Evolutionary conservation across 768 basidiomycete genomes (phyloP).

Genomic region (Psilocybe cyanescens): DNA sequence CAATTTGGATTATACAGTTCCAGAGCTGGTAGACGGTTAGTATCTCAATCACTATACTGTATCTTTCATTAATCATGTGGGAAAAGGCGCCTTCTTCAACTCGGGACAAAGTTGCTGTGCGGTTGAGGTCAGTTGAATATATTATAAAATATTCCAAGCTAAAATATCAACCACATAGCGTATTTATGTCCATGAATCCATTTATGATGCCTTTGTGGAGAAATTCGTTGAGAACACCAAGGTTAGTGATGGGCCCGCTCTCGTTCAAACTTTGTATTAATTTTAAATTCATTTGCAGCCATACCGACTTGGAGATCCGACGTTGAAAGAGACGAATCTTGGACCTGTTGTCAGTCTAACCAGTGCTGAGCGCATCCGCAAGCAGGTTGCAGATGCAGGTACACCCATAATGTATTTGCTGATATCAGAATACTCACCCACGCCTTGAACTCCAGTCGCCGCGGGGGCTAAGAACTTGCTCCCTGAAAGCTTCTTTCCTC

Average conservation of each 20-base stretch:
- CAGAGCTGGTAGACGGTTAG: conserved; percentile 89
- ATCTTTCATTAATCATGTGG: neutral
- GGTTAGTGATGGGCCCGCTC: conserved; percentile 37
- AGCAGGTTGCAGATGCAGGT: conserved; percentile 88
- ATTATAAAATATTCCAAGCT: neutral
- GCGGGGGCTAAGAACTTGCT: conserved; percentile 83
- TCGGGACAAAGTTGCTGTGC: conserved; percentile 98
- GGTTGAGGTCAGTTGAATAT: conserved; percentile 63
- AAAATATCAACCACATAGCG: conserved; percentile 49
- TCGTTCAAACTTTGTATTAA: neutral
- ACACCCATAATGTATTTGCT: conserved; percentile 21
- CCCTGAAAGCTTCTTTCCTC: conserved; percentile 65
- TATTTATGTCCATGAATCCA: conserved; percentile 88
- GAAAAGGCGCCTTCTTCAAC: conserved; percentile 88
- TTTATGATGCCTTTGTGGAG: conserved; percentile 81
- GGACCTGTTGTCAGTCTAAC: conserved; percentile 93
- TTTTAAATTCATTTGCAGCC: conserved; percentile 40
- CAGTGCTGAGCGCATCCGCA: conserved; percentile 83
- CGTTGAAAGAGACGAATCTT: conserved; percentile 69
- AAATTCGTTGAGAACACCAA: conserved; percentile 76
- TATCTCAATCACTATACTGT: neutral
- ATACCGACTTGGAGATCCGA: conserved; percentile 90
- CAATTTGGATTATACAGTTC: conserved; percentile 79
- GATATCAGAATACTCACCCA: neutral
- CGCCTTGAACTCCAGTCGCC: conserved; percentile 46